Percentiles rank a stretch among this genome's conserved stretches.
Evolutionary conservation across 2,329 filamentous ascomycete genomes (phyloP).

Genomic region (Penicillium capsulatum): DNA sequence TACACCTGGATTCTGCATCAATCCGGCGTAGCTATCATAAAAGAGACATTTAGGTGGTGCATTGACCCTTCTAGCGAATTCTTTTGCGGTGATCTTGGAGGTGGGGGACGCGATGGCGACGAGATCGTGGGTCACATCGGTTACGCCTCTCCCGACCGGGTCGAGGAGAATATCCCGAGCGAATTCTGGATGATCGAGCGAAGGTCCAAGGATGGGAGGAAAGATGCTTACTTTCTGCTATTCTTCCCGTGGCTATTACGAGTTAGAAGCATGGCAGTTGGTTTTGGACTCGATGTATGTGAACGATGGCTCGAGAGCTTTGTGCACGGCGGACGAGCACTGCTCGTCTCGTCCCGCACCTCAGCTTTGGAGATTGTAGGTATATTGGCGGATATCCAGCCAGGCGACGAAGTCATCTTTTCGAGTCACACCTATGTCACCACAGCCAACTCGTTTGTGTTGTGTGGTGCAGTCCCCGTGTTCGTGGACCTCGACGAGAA

Average conservation of each 20-base stretch:
- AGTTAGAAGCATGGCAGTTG: background rate
- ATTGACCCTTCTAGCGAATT: background rate
- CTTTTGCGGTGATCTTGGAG: background rate
- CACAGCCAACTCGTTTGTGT: conserved; percentile 15
- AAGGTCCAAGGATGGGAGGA: background rate
- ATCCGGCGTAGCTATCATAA: conserved; percentile 11
- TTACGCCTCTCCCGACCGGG: background rate
- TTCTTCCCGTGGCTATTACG: background rate
- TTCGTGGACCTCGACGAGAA: conserved; percentile 14
- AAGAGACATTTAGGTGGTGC: background rate
- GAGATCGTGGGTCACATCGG: conserved; percentile 1
- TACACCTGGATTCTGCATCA: conserved; percentile 21
- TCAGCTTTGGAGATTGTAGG: conserved; percentile 14
- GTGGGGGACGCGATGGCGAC: background rate
- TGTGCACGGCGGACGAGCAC: conserved; percentile 1
- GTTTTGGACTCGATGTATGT: no score
- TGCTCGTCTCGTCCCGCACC: conserved; percentile 13
- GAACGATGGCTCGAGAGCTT: conserved; percentile 14
- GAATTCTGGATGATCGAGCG: conserved; percentile 1
- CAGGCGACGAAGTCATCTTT: conserved; percentile 16
- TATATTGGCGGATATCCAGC: conserved; percentile 6
- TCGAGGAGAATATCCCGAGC: background rate
- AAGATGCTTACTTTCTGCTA: background rate
- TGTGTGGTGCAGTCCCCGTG: conserved; percentile 9
- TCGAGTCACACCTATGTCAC: conserved; percentile 16